A percentile compares a stretch with the other conserved stretches of the same genome.
Evolutionary conservation across 495 filamentous ascomycete genomes (phyloP).

Genomic region (Xylaria flabelliformis): DNA sequence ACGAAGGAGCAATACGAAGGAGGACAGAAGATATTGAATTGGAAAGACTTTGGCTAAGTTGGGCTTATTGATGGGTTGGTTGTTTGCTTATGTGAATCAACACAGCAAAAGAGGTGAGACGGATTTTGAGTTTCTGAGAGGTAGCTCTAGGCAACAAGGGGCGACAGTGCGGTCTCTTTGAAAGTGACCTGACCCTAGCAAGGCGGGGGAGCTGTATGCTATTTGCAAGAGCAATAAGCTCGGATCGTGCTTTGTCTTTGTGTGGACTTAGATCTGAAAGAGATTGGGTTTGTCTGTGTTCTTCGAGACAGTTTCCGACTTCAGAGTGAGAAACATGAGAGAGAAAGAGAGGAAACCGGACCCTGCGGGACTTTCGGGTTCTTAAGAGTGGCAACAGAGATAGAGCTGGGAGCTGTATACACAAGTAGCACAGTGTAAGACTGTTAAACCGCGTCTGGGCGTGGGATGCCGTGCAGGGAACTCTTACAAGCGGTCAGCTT

Average conservation of each 20-base stretch:
- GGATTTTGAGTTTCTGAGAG: not conserved
- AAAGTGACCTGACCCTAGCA: conserved; percentile 11
- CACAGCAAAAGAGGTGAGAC: not conserved
- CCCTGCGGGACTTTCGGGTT: conserved; percentile 21
- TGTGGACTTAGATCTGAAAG: conserved; percentile 5
- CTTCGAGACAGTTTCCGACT: conserved; percentile 13
- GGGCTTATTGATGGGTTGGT: conserved; percentile 12
- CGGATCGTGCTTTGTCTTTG: conserved; percentile 2
- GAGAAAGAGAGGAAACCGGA: conserved; percentile 24
- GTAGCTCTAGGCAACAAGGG: conserved; percentile 1
- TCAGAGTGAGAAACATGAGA: conserved; percentile 13
- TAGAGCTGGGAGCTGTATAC: conserved; percentile 10
- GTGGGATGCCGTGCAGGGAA: conserved; percentile 26
- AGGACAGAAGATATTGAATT: not conserved
- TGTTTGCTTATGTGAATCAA: not conserved
- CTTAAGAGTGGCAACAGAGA: conserved; percentile 25
- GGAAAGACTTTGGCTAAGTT: conserved; percentile 1
- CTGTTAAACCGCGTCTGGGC: conserved; percentile 13
- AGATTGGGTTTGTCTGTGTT: conserved; percentile 1
- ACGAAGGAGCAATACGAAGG: conserved; percentile 10
- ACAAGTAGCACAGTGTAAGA: conserved; percentile 21
- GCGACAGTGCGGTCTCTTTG: conserved; percentile 24
- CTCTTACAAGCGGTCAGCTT: conserved; percentile 25
- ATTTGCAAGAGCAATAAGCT: conserved; percentile 23
- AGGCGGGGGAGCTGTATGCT: conserved; percentile 16